These are phyloP conservation scores for Lepidium campestre DNA, from an alignment of 441 rosid genomes.

Conservation along the genomic window DNA sequence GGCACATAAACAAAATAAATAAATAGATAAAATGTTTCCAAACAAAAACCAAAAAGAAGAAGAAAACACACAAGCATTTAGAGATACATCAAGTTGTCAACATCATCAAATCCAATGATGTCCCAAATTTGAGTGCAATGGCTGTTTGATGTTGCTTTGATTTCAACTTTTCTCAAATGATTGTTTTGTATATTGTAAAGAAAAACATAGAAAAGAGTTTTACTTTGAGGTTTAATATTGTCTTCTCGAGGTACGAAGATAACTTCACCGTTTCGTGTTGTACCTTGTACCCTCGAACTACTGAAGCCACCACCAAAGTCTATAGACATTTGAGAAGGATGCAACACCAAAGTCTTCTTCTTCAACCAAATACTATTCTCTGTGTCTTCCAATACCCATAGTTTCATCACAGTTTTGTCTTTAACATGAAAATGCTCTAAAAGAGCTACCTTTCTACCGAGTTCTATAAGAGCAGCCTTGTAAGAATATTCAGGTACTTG, in stretches of 20 bases:
- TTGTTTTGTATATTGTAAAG: conserved; percentile 9
- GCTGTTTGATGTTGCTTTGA: background rate
- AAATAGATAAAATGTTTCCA: too few species aligned
- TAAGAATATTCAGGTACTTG: too few species aligned
- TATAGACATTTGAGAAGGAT: background rate
- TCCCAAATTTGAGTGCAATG: background rate
- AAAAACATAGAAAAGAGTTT: background rate
- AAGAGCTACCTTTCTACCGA: too few species aligned
- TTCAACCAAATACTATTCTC: background rate
- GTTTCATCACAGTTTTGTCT: background rate
- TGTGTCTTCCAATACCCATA: background rate
- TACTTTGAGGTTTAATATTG: background rate
- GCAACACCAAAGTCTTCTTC: conserved; percentile 1
- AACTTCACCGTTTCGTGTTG: conserved; percentile 7
- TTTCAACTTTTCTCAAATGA: conserved; percentile 3
- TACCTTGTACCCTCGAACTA: background rate
- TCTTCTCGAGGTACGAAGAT: background rate
- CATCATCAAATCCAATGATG: conserved; percentile 4
- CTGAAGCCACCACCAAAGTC: background rate
- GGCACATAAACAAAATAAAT: too few species aligned
- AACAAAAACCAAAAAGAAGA: too few species aligned
- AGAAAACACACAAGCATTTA: background rate
- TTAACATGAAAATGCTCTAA: too few species aligned
- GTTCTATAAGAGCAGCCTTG: too few species aligned
- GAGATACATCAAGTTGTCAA: background rate